Evolutionary conservation across 139 green algal genomes (phyloP), one percentile per base, ranked within the genome.

Genomic region (Tetraselmis striata): DNA sequence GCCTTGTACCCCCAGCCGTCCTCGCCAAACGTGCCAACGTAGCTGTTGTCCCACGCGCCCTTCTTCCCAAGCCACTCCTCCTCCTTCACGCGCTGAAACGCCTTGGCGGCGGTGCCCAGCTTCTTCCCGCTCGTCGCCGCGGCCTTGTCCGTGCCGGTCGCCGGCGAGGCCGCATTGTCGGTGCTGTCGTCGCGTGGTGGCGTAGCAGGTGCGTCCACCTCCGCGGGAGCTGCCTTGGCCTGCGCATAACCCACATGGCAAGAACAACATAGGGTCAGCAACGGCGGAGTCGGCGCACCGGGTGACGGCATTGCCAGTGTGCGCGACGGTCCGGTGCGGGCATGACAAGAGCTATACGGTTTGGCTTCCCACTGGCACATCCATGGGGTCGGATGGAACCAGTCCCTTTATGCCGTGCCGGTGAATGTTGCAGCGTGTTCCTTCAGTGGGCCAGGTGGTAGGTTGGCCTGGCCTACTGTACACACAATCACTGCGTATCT

Each of bases 1-100:
- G 96, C 96, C 82, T 96, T 97, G 82, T 91, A 95, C n/a, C 96
- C 96, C 92, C 93, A 99, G 27, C 96, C 96, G 31, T 58, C 80
- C 77, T 94, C 77, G 0, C 92, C 92, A 81, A 94, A 95, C 0
- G 89, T 94, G 32, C 77, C 87, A 81, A 87, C 89, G 77, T 95
- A 95, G 23, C 74, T 84, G 86, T 92, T 92, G 83, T 89, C 84
- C 77, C 29, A 92, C 25, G 90, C 81, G n/a, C 91, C 95, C 88
- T 93, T 93, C 85, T 94, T 93, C 31, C 83, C 89, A 32, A 97
- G 84, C 95, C 95, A 98, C 84, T 95, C 89, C 24, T 93, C 86
- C 1, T 83, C 88, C 26, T 86, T 79, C 28, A 86, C 83, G 5
- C 83, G 79, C 76, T 83, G 76, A 32, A 83, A 83, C 45, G 45